Evolutionary conservation across 2,329 filamentous ascomycete genomes (phyloP), one percentile per base, ranked within the genome.

Genomic region (Beauveria australis): DNA sequence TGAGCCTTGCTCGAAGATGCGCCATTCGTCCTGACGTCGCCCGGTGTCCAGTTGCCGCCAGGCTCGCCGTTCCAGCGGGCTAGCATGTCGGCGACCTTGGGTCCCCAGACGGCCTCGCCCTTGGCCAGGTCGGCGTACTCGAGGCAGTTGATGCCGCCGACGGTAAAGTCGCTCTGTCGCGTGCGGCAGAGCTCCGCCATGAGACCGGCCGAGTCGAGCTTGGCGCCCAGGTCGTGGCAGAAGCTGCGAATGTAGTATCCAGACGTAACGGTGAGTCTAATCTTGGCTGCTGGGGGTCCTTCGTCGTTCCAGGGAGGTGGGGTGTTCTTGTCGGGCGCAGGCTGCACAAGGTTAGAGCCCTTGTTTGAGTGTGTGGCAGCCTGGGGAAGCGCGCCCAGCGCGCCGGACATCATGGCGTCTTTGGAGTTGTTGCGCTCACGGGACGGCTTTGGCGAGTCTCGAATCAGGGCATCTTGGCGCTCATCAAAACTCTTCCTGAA

Each of bases 221-320:
- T 91, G 65, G 86, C 79, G 24, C 93, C 94, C 3, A 99, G 81
- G 69, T 99, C 94, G 71, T 97, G 92, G 67, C 91, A 92, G 66
- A 99, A 85, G 61, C 89, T 95, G 64, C 94, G 89, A 16, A 99
- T 92, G 73, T 99, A 99, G 79, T 97, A 99, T 44, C 94, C 94
- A 0, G 92, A 96, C 2, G 92, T 92, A 56, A 97, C 93, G 0
- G 90, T 96, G 84, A 99, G 91, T 61, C 89, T 87, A 62, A 99
- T 85, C 69, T 85, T 88, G 53, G 85, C 89, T 1, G 93, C 94
- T 1, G 93, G 85, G 1, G 91, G 86, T 0, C 82, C 84, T 68
- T 86, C 77, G 71, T 79, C 83, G 44, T 76, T 78, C 83, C 83
- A 85, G 0, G 82, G 81, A 7, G 80, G 78, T 6, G 81, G 80